Base-by-base conservation (phyloP, 768 basidiomycete genomes). In the Rossbeevera mucosa region DNA sequence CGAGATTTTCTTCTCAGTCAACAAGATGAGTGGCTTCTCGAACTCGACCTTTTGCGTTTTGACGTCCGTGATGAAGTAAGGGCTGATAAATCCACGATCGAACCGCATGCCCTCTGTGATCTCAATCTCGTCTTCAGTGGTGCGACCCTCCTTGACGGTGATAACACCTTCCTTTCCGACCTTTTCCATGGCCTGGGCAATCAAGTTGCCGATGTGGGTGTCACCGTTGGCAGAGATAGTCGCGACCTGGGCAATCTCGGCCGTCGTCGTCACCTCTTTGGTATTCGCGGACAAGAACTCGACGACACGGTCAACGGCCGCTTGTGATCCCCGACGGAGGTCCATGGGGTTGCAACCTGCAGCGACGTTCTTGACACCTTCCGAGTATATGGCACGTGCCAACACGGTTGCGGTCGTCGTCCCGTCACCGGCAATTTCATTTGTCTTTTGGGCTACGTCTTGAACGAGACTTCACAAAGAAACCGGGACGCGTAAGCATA, bases 301-400 rank as follows among this genome's bases (percentile, higher is more conserved):
- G 57, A 97, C 88, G 61, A 99, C 93, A 59, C 89, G 88, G 71
- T 95, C 91, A 44, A 99, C 95, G 44, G 95, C 95, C 11, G 92
- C 91, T 68, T 99, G 95, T 9, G 94, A 85, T 46, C 95, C 95
- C n/a, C 94, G 86, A 56, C 95, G 92, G 54, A 98, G 90, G 75
- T 99, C 95, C 94, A 97, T 99, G 13, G 95, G 95, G 77, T 94
- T 96, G 80, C 95, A 99, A 4, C 95, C 95, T 12, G 95, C 95
- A 21, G 95, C 95, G 54, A 98, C 95, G 64, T 98, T 98, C 79
- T 97, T 97, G 65, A 97, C 94, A 71, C 95, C 95, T 72, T 99
- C 95, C 0, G 93, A 82, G 76, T 96, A 99, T 72, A 99, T 97
- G 50, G 95, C 94, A 51, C 93, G 90, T 11, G 95, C 91, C 52